Evolutionary conservation across 2,329 filamentous ascomycete species (phyloP).

Genomic region (Fusarium setosum): DNA sequence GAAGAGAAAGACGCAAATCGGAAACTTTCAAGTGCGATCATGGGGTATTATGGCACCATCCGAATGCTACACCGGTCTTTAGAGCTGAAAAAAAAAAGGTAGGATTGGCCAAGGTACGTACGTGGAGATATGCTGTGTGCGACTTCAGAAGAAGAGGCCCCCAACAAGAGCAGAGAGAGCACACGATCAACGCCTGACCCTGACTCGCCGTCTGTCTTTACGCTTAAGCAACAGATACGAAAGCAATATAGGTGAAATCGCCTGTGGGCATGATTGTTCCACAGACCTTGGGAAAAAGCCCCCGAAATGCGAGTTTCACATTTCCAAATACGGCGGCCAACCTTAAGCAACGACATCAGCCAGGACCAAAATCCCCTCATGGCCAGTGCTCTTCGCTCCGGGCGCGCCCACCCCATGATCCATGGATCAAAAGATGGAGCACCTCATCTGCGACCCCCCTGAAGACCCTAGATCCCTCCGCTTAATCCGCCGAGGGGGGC

Average conservation of each 20-base stretch:
- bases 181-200: no score
- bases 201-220: no score
- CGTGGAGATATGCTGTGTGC: not conserved
- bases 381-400: slow-evolving; percentile 33
- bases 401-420: slow-evolving; percentile 1
- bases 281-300: no score
- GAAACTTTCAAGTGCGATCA: slow-evolving; percentile 18
- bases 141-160: not conserved
- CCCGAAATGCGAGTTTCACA: slow-evolving; percentile 6
- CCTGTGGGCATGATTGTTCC: no score
- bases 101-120: no score
- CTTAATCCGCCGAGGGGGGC: slow-evolving; percentile 2
- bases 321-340: not conserved
- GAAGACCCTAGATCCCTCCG: slow-evolving; percentile 28
- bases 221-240: not conserved
- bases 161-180: not conserved
- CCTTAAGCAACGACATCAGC: not conserved
- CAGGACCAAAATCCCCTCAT: slow-evolving; percentile 31
- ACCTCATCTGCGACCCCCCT: slow-evolving; percentile 24
- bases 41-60: slow-evolving; percentile 32
- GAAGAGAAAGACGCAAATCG: slow-evolving; percentile 13
- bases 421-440: slow-evolving; percentile 16
- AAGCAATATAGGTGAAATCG: slow-evolving; percentile 17
- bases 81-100: not conserved
- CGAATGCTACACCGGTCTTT: not conserved